These are phyloP conservation scores for Hymenoscyphus infarciens DNA, from an alignment of 2,329 filamentous ascomycete genomes.

Conservation along the genomic window DNA sequence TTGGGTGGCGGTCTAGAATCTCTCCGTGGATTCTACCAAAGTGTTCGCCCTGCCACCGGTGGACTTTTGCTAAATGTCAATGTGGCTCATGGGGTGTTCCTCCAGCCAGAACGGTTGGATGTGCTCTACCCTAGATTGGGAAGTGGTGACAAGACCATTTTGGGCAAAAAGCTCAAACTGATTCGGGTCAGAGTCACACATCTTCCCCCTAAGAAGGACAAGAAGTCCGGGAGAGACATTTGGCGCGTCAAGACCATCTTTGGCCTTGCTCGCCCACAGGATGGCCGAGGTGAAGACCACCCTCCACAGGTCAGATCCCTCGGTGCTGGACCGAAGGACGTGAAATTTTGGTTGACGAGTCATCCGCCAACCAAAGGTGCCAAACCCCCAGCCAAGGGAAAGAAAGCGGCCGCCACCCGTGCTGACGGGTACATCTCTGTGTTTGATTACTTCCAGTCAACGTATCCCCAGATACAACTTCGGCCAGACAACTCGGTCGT, in stretches of 20 bases:
- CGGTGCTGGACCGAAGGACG: constrained; percentile 48
- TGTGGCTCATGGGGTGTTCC: constrained; percentile 57
- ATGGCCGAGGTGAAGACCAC: constrained; percentile 37
- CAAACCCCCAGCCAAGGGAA: constrained; percentile 31
- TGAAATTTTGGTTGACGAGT: constrained; percentile 50
- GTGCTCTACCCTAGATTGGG: constrained; percentile 37
- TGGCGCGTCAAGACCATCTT: constrained; percentile 44
- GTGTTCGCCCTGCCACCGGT: constrained; percentile 54
- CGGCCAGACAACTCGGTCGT: constrained; percentile 51
- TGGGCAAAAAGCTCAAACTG: constrained; percentile 36
- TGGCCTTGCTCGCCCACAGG: constrained; percentile 41
- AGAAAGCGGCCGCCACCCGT: constrained; percentile 28
- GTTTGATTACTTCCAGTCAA: constrained; percentile 50
- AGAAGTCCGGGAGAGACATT: constrained; percentile 34
- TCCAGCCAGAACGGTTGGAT: constrained; percentile 43
- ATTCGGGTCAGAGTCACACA: constrained; percentile 42
- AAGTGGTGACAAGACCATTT: constrained; percentile 19
- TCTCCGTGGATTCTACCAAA: constrained; percentile 59
- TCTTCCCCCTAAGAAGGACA: constrained; percentile 33
- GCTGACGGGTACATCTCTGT: constrained; percentile 49
- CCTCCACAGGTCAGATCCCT: constrained; percentile 36
- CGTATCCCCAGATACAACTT: constrained; percentile 49
- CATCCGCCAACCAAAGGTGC: constrained; percentile 27
- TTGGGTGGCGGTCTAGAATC: constrained; percentile 53
- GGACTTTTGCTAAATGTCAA: constrained; percentile 61